Conservation (phyloP, 1,284 basidiomycete genomes). For the Flammula alnicola region DNA sequence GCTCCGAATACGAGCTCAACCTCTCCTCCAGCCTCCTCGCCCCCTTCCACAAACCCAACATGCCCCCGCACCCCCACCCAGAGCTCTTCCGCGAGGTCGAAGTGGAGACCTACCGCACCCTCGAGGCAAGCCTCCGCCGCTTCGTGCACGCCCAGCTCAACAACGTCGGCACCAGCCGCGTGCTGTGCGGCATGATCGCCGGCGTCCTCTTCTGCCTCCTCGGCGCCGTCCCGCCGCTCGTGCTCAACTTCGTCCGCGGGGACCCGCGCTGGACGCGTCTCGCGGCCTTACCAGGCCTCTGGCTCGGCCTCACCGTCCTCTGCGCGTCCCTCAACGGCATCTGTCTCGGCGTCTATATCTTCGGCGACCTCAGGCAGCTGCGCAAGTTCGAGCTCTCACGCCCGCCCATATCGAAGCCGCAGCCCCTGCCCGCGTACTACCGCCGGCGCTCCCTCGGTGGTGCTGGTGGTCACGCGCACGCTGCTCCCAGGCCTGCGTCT, state of each 20-base stretch:
- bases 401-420: slow-evolving; percentile 60
- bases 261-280: slow-evolving; percentile 60
- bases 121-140: slow-evolving; percentile 64
- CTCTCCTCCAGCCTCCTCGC: slow-evolving; percentile 68
- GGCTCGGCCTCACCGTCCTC: slow-evolving; percentile 68
- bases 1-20: slow-evolving; percentile 70
- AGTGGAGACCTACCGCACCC: slow-evolving; percentile 58
- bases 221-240: slow-evolving; percentile 56
- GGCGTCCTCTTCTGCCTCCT: slow-evolving; percentile 51
- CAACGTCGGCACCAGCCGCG: slow-evolving; percentile 77
- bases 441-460: background rate
- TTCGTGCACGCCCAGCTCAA: slow-evolving; percentile 73
- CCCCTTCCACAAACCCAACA: slow-evolving; percentile 56
- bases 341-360: slow-evolving; percentile 76
- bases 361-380: slow-evolving; percentile 80
- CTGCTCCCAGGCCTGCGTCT: background rate
- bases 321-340: slow-evolving; percentile 70
- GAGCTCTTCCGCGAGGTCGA: slow-evolving; percentile 62
- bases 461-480: background rate
- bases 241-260: slow-evolving; percentile 48
- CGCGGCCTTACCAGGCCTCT: slow-evolving; percentile 67
- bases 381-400: slow-evolving; percentile 75
- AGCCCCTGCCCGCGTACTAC: slow-evolving; percentile 35
- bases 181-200: slow-evolving; percentile 68
- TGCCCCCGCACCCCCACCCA: slow-evolving; percentile 64